Conservation (phyloP, 148 eudicot species). For the Bassia scoparia region DNA sequence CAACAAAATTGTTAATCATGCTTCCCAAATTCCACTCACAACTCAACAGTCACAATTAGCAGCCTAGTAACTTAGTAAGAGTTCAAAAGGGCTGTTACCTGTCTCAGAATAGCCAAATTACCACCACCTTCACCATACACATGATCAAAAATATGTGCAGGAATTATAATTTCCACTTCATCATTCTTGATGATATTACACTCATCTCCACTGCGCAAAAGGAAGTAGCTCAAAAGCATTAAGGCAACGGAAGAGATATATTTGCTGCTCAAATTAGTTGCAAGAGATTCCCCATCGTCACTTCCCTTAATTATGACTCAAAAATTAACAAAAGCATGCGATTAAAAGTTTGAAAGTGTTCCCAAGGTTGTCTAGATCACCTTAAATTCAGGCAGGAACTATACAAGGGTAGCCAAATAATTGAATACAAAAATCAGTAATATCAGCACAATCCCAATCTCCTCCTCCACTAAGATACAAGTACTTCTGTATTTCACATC, state of each 20-base stretch:
- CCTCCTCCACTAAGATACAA: neutral
- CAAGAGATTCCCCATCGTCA: neutral
- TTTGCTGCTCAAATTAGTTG: neutral
- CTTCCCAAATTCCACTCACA: too few relatives aligned
- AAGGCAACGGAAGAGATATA: neutral
- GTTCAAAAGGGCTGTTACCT: slow-evolving; percentile 1
- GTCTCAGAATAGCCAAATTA: slow-evolving; percentile 17
- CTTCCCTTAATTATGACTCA: neutral
- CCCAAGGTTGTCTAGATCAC: neutral
- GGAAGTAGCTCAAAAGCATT: neutral
- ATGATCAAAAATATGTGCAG: slow-evolving; percentile 7
- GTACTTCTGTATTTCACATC: neutral
- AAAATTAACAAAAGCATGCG: neutral
- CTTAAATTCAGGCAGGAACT: neutral
- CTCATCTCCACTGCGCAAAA: slow-evolving; percentile 18
- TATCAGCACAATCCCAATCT: neutral
- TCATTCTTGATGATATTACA: slow-evolving; percentile 5
- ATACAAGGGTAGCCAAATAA: neutral
- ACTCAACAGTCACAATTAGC: too few relatives aligned
- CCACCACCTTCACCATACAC: slow-evolving; percentile 21
- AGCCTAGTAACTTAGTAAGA: neutral
- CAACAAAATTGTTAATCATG: too few relatives aligned
- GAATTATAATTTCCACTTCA: slow-evolving; percentile 21
- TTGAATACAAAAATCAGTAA: neutral
- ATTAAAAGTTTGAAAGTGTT: neutral